phyloP scores from a whole-genome alignment of 2,329 filamentous ascomycete species.

The Ophiostoma australiae region DNA sequence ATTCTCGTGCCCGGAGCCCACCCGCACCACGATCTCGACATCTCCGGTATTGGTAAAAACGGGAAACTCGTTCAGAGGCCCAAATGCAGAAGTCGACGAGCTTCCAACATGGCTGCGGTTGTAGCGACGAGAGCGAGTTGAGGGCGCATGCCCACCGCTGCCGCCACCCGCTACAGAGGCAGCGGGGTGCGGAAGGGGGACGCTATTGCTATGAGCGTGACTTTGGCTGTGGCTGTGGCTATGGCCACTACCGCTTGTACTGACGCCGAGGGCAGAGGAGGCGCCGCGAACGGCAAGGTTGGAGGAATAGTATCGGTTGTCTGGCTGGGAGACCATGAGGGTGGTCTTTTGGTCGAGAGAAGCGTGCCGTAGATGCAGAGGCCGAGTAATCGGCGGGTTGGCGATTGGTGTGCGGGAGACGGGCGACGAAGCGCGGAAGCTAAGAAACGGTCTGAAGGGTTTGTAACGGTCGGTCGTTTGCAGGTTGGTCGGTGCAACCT shows the following conservation, averaged over 20 bases:
- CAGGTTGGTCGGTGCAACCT: not conserved
- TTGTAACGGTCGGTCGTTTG: not conserved
- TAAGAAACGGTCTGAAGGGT: not conserved
- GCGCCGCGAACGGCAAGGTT: constrained; percentile 35
- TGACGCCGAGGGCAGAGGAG: constrained; percentile 32
- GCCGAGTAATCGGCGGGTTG: not conserved
- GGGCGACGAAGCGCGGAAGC: not conserved
- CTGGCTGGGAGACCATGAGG: constrained; percentile 36
- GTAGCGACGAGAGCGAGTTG: constrained; percentile 46
- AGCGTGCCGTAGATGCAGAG: not conserved
- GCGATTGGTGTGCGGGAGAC: not conserved
- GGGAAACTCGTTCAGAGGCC: constrained; percentile 85
- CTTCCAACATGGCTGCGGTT: constrained; percentile 77
- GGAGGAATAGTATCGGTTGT: constrained; percentile 32
- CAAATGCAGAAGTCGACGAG: constrained; percentile 41
- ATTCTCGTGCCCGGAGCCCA: constrained; percentile 64
- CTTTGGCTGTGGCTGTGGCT: constrained; percentile 20
- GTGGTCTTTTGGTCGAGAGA: constrained; percentile 10
- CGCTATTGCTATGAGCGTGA: constrained; percentile 26
- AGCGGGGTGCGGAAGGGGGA: constrained; percentile 25
- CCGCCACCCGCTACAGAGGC: constrained; percentile 20
- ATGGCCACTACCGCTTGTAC: not conserved
- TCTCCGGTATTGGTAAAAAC: constrained; percentile 86
- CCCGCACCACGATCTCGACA: constrained; percentile 77
- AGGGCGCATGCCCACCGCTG: constrained; percentile 6